Conservation (phyloP, 768 basidiomycete species). For the Antrodiella citrinella region DNA sequence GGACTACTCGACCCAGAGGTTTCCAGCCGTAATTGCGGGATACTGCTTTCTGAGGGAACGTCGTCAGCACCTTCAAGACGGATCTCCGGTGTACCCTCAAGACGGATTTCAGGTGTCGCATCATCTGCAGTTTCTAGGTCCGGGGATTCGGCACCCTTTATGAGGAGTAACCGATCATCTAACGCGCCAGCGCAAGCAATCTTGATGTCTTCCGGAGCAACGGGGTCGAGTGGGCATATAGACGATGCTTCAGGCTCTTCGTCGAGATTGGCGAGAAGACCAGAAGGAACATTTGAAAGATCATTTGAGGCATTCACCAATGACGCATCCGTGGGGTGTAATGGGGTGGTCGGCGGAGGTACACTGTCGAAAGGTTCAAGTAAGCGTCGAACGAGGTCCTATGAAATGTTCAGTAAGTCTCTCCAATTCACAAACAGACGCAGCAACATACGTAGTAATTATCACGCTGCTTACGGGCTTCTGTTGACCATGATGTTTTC, state of each 20-base stretch:
- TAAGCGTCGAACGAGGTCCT: slow-evolving; percentile 67
- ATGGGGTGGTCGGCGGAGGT: slow-evolving; percentile 33
- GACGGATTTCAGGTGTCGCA: slow-evolving; percentile 33
- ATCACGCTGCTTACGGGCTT: slow-evolving; percentile 52
- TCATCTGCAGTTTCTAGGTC: slow-evolving; percentile 13
- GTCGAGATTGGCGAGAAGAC: slow-evolving; percentile 41
- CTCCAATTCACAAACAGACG: not conserved
- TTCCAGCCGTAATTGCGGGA: no score
- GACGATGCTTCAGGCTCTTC: slow-evolving; percentile 39
- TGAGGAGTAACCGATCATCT: slow-evolving; percentile 41
- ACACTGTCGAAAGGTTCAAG: slow-evolving; percentile 43
- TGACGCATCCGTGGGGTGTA: slow-evolving; percentile 35
- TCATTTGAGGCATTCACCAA: slow-evolving; percentile 46
- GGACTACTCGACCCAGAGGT: not conserved
- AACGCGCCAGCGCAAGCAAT: slow-evolving; percentile 44
- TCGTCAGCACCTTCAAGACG: slow-evolving; percentile 26
- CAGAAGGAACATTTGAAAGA: slow-evolving; percentile 44
- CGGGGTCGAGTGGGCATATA: slow-evolving; percentile 43
- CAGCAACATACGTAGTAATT: slow-evolving; percentile 59
- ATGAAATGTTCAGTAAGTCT: slow-evolving; percentile 10
- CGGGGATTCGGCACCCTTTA: slow-evolving; percentile 25
- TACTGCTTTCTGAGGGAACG: not conserved
- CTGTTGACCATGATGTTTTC: slow-evolving; percentile 52
- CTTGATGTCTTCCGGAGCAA: slow-evolving; percentile 36
- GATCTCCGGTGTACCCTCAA: slow-evolving; percentile 31